These are phyloP conservation scores for Phytophthora sansomeana DNA, from an alignment of 352 stramenopile species.

Conservation along the genomic window DNA sequence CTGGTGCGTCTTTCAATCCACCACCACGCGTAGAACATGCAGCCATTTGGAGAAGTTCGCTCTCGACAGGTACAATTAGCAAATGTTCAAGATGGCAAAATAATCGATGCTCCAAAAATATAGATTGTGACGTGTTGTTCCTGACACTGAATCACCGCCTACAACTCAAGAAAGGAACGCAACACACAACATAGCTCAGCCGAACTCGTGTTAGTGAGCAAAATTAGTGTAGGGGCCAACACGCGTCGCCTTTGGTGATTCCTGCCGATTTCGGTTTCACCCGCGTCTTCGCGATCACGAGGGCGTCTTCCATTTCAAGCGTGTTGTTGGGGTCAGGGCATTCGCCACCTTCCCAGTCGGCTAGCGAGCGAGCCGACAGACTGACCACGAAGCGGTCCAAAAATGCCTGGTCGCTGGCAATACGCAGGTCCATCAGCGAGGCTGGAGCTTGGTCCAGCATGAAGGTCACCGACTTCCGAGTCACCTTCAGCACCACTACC, in stretches of 20 bases:
- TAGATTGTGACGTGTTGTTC: not conserved
- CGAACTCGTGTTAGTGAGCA: slow-evolving; percentile 10
- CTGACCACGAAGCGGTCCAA: slow-evolving; percentile 78
- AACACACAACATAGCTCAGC: not conserved
- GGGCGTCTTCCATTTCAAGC: slow-evolving; percentile 66
- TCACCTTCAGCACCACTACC: slow-evolving; percentile 80
- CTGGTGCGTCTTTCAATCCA: not conserved
- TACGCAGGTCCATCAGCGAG: slow-evolving; percentile 62
- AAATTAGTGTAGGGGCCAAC: slow-evolving; percentile 34
- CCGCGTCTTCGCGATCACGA: slow-evolving; percentile 45
- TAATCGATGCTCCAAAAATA: not conserved
- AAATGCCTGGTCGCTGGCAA: slow-evolving; percentile 63
- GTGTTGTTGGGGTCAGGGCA: slow-evolving; percentile 72
- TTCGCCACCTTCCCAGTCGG: slow-evolving; percentile 77
- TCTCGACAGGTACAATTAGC: not conserved
- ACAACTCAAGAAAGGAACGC: not conserved
- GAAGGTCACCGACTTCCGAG: slow-evolving; percentile 58
- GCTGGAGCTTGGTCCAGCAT: slow-evolving; percentile 67
- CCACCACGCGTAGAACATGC: not conserved
- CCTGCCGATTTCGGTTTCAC: slow-evolving; percentile 12
- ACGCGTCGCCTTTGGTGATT: slow-evolving; percentile 17
- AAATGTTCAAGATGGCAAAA: not conserved
- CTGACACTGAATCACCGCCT: not conserved
- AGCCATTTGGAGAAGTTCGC: slow-evolving; percentile 4
- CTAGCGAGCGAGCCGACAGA: slow-evolving; percentile 54